A percentile compares a stretch with the other conserved stretches of the same genome.
Conservation (phyloP, 1,139 yeast genomes). For the Candida sp. region DNA sequence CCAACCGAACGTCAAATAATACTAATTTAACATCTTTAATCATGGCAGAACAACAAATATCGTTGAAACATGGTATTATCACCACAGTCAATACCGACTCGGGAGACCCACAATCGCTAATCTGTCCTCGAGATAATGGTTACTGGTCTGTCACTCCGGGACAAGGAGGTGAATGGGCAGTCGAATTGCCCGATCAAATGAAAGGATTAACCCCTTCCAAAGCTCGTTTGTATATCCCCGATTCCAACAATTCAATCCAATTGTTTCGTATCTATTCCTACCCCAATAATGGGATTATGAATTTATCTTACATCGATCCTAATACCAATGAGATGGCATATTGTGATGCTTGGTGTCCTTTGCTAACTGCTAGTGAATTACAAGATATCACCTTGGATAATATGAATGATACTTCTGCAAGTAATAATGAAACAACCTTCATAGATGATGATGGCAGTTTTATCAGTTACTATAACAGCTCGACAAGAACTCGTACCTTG, state of each 20-base stretch:
- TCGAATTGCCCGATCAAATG: slow-evolving; percentile 53
- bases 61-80: slow-evolving; percentile 61
- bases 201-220: slow-evolving; percentile 64
- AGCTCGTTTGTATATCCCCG: slow-evolving; percentile 66
- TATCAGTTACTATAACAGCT: slow-evolving; percentile 37
- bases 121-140: slow-evolving; percentile 54
- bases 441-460: slow-evolving; percentile 34
- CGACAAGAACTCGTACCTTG: slow-evolving; percentile 37
- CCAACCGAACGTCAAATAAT: slow-evolving; percentile 21
- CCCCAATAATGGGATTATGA: slow-evolving; percentile 91
- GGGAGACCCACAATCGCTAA: slow-evolving; percentile 35
- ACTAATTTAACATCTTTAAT: slow-evolving; percentile 34
- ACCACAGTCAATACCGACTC: slow-evolving; percentile 39
- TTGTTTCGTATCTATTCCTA: slow-evolving; percentile 69
- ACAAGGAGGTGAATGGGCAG: slow-evolving; percentile 67
- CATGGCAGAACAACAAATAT: slow-evolving; percentile 64
- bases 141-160: slow-evolving; percentile 59
- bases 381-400: slow-evolving; percentile 18
- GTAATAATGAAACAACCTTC: slow-evolving; percentile 21
- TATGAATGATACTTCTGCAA: slow-evolving; percentile 16
- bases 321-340: slow-evolving; percentile 45
- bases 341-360: slow-evolving; percentile 92
- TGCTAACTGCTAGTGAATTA: slow-evolving; percentile 32
- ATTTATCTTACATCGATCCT: slow-evolving; percentile 82
- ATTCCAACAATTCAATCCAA: slow-evolving; percentile 52